Evolutionary conservation across 768 basidiomycete species (phyloP).

Genomic region (Mycena kentingensis): DNA sequence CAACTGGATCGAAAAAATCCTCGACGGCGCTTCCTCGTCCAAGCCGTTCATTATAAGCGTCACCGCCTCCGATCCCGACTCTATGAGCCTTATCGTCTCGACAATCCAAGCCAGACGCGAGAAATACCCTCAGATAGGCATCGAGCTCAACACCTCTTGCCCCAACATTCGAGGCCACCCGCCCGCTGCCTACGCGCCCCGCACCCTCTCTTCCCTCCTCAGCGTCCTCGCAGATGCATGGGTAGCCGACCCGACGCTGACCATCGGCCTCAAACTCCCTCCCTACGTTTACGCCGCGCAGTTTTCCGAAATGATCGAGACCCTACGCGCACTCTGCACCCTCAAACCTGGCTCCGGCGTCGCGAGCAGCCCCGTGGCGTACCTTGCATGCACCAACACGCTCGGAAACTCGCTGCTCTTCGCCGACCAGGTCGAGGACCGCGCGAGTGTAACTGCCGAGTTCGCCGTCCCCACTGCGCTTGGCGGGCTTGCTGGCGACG

Average conservation of each 20-base stretch:
- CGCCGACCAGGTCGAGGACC: slow-evolving; percentile 46
- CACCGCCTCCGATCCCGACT: slow-evolving; percentile 57
- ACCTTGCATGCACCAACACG: slow-evolving; percentile 81
- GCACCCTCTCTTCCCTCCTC: slow-evolving; percentile 55
- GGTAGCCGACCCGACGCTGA: slow-evolving; percentile 52
- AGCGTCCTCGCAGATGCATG: slow-evolving; percentile 52
- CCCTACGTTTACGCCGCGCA: slow-evolving; percentile 69
- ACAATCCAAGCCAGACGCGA: slow-evolving; percentile 63
- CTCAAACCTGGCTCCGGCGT: slow-evolving; percentile 12
- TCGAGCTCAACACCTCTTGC: slow-evolving; percentile 86
- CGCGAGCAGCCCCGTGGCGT: slow-evolving; percentile 54
- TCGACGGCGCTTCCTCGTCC: slow-evolving; percentile 30
- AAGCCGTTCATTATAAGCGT: slow-evolving; percentile 80
- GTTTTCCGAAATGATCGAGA: slow-evolving; percentile 54
- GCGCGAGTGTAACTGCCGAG: slow-evolving; percentile 11
- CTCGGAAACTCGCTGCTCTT: slow-evolving; percentile 72
- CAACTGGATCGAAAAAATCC: slow-evolving; percentile 59
- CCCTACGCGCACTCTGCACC: slow-evolving; percentile 43
- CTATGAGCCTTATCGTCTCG: slow-evolving; percentile 56
- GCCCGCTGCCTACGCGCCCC: slow-evolving; percentile 66
- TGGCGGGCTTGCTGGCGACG: slow-evolving; percentile 78
- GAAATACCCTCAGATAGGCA: slow-evolving; percentile 46
- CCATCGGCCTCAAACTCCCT: slow-evolving; percentile 77
- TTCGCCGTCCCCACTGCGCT: slow-evolving; percentile 66
- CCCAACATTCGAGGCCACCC: slow-evolving; percentile 71